Base-by-base conservation (phyloP, 768 basidiomycete genomes). In the Phaeotremella skinneri region DNA sequence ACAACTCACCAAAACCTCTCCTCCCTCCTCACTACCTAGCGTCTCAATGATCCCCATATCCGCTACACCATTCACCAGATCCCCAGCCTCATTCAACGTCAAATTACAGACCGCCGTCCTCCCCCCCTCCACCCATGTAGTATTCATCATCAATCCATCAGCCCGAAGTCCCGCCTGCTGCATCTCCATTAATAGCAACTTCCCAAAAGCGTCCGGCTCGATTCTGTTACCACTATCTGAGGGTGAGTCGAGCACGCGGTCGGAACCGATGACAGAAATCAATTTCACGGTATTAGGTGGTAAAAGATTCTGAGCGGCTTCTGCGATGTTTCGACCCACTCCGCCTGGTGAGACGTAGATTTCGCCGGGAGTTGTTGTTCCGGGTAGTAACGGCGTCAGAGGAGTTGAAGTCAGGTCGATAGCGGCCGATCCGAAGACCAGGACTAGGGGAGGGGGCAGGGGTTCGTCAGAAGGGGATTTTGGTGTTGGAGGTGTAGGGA, bases 321-420 rank as follows among this genome's bases (percentile, higher is more conserved):
- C 92, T 2, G 93, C 89, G 42, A 99, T 84, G 73, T 99, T 99
- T n/a, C 93, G 85, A 0, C 84, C 92, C 14, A 99, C 94, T 27
- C 94, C 94, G 1, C 94, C 94, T 4, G 89, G 79, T 0, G 87
- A 82, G 37, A 93, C 60, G 16, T 80, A 79, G 25, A 98, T 84
- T 13, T 74, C 79, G 9, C 96, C 96, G 0, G 91, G 91, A 11
- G 82, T 82, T 0, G 93, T 98, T 0, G 91, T 88, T 56, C 85
- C 81, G 13, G 81, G 75, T n/a, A 79, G 74, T 31, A 81, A 65
- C 30, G 78, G 68, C 1, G 72, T 69, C 21, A 79, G 70, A 16
- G 74, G 56, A 32, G 56, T 52, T 16, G 74, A 62, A 5, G 89
- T 89, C 58, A 99, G 83, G 72, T 99, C 96, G 4, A 98, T 80